Percentiles rank a stretch among this genome's conserved stretches.
These are phyloP conservation scores for Neofusicoccum kwambonambiense DNA, from an alignment of 2,329 filamentous ascomycete species.

Conservation along the genomic window DNA sequence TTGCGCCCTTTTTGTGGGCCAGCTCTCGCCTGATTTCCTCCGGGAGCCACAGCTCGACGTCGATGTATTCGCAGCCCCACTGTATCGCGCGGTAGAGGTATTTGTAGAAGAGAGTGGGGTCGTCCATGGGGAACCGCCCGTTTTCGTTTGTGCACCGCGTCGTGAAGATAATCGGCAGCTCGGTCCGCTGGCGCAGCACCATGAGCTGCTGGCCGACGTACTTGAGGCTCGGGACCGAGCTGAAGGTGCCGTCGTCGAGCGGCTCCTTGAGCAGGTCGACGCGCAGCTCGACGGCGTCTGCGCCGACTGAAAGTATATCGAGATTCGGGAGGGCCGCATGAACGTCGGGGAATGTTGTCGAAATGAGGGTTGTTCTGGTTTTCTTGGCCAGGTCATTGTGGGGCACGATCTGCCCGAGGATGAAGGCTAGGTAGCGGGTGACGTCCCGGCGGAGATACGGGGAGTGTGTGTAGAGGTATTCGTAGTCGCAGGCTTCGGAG, in stretches of 20 bases:
- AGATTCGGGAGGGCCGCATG: conserved; percentile 79
- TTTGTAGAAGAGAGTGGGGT: conserved; percentile 70
- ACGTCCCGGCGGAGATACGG: conserved; percentile 74
- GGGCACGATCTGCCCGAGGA: conserved; percentile 74
- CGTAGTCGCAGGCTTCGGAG: conserved; percentile 73
- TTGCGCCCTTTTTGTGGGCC: conserved; percentile 70
- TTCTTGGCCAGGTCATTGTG: conserved; percentile 78
- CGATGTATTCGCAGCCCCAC: conserved; percentile 87
- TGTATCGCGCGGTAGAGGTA: conserved; percentile 83
- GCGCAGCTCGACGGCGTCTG: conserved; percentile 80
- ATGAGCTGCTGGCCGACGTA: conserved; percentile 87
- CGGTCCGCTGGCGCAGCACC: conserved; percentile 77
- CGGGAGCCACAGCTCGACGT: conserved; percentile 84
- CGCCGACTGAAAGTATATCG: conserved; percentile 82
- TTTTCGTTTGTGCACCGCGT: conserved; percentile 80
- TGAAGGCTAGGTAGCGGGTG: conserved; percentile 75
- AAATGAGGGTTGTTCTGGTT: conserved; percentile 78
- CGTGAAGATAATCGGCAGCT: conserved; percentile 88
- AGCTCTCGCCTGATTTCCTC: conserved; percentile 69
- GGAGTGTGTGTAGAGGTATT: conserved; percentile 76
- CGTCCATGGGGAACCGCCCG: conserved; percentile 80
- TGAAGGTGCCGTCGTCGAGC: conserved; percentile 59
- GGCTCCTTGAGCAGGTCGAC: conserved; percentile 79
- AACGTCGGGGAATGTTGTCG: conserved; percentile 84
- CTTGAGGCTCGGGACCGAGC: conserved; percentile 70